These are phyloP conservation scores for Pythium periplocum DNA, from an alignment of 352 stramenopile genomes.

Conservation along the genomic window DNA sequence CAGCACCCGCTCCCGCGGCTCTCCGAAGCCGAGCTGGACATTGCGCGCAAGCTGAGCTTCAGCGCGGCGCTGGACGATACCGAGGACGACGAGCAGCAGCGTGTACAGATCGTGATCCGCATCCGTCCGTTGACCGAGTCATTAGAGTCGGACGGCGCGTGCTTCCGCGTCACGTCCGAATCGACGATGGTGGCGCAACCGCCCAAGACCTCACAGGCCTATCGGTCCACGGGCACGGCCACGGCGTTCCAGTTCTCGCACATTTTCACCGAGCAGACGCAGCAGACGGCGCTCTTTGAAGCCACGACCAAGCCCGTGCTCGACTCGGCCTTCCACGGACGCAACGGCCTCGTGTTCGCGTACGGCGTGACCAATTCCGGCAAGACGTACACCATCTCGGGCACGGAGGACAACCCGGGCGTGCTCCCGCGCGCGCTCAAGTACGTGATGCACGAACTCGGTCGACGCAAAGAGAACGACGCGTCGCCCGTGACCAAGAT, in stretches of 20 bases:
- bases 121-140: conserved; percentile 34
- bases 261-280: conserved; percentile 75
- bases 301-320: conserved; percentile 88
- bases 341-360: conserved; percentile 93
- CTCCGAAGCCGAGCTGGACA: conserved; percentile 24
- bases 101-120: conserved; percentile 62
- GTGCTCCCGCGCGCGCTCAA: conserved; percentile 80
- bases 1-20: conserved; percentile 3
- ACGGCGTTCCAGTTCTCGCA: conserved; percentile 78
- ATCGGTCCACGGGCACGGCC: conserved; percentile 67
- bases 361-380: conserved; percentile 99
- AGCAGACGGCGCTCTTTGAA: conserved; percentile 91
- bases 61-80: conserved; percentile 33
- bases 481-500: conserved; percentile 35
- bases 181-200: conserved; percentile 55
- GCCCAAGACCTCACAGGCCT: conserved; percentile 70
- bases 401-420: conserved; percentile 67
- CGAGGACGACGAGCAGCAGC: conserved; percentile 9
- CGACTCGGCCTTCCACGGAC: conserved; percentile 79
- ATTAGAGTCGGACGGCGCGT: conserved; percentile 23
- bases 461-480: conserved; percentile 36
- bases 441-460: conserved; percentile 63
- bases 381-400: conserved; percentile 98
- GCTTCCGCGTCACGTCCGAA: conserved; percentile 67
- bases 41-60: conserved; percentile 66